Conservation (phyloP, 2,329 filamentous ascomycete species). For the Teratosphaeria gauchensis region DNA sequence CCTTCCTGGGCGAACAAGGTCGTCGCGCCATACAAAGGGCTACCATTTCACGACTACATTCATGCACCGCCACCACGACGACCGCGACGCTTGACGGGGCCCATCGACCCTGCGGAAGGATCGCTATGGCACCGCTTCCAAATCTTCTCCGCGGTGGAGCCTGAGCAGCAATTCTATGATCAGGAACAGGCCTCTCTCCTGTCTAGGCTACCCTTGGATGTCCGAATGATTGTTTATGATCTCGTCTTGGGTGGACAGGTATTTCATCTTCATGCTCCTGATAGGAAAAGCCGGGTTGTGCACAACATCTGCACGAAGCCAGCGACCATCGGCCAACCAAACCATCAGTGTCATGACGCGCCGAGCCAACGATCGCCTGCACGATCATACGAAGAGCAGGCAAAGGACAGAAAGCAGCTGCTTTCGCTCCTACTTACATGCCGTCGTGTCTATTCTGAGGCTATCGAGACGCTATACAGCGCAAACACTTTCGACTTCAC, state of each 20-base stretch:
- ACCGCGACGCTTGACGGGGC: slow-evolving; percentile 19
- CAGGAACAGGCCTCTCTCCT: slow-evolving; percentile 17
- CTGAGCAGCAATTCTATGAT: slow-evolving; percentile 15
- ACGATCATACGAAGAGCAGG: slow-evolving; percentile 10
- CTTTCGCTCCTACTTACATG: slow-evolving; percentile 22
- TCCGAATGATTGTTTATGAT: slow-evolving; percentile 26
- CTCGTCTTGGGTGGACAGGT: slow-evolving; percentile 20
- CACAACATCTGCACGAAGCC: slow-evolving; percentile 20
- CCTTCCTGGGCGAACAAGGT: slow-evolving; percentile 23
- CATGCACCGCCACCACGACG: slow-evolving; percentile 17
- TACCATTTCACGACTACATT: slow-evolving; percentile 24
- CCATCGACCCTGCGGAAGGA: slow-evolving; percentile 12
- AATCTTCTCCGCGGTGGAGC: slow-evolving; percentile 12
- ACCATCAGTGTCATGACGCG: slow-evolving; percentile 19
- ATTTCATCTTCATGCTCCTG: slow-evolving; percentile 18
- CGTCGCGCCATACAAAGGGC: slow-evolving; percentile 21
- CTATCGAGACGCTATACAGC: slow-evolving; percentile 21
- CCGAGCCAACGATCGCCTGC: slow-evolving; percentile 9
- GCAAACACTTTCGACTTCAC: slow-evolving; percentile 25
- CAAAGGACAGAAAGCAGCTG: slow-evolving; percentile 12
- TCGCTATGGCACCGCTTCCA: slow-evolving; percentile 18
- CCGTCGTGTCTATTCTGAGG: slow-evolving; percentile 23
- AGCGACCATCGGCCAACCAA: slow-evolving; percentile 12
- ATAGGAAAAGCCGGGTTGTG: slow-evolving; percentile 17
- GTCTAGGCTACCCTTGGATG: slow-evolving; percentile 21